These are phyloP conservation scores for Cladosporium sphaerospermum DNA, from an alignment of 2,329 filamentous ascomycete species.

Conservation along the genomic window DNA sequence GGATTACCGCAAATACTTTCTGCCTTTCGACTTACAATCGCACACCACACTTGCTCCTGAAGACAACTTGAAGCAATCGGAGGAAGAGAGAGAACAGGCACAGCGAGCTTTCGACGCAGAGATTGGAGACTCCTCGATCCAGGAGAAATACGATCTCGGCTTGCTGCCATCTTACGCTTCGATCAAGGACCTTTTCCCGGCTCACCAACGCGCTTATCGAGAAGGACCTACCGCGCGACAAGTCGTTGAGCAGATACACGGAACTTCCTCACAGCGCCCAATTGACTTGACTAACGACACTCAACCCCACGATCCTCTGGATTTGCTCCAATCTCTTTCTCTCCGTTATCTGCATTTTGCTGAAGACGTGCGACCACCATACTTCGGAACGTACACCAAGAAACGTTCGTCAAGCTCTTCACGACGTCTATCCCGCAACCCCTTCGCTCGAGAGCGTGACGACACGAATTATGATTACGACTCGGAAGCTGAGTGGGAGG, in stretches of 20 bases:
- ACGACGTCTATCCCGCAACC: conserved; percentile 50
- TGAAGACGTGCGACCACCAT: conserved; percentile 60
- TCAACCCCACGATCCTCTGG: conserved; percentile 16
- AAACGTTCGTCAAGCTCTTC: conserved; percentile 42
- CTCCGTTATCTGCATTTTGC: conserved; percentile 58
- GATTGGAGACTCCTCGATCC: conserved; percentile 22
- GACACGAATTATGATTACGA: conserved; percentile 76
- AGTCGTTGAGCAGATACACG: conserved; percentile 40
- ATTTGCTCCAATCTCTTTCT: conserved; percentile 40
- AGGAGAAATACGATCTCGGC: conserved; percentile 28
- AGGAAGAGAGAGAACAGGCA: conserved; percentile 12
- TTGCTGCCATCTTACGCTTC: conserved; percentile 18
- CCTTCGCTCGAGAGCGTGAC: conserved; percentile 47
- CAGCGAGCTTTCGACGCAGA: conserved; percentile 26
- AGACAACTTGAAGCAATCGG: conserved; percentile 14
- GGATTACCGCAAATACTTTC: conserved; percentile 58
- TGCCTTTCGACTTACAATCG: conserved; percentile 72
- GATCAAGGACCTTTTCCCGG: conserved; percentile 6
- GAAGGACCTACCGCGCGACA: conserved; percentile 5
- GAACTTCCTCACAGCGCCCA: conserved; percentile 32
- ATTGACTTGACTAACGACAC: conserved; percentile 39
- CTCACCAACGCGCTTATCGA: background rate
- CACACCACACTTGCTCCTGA: conserved; percentile 63
- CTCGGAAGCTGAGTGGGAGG: conserved; percentile 78
- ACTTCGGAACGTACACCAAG: conserved; percentile 66